Percentiles rank a stretch among this genome's conserved stretches.
These are phyloP conservation scores for Colletotrichum eremochloae DNA, from an alignment of 2,329 filamentous ascomycete genomes.

Conservation along the genomic window DNA sequence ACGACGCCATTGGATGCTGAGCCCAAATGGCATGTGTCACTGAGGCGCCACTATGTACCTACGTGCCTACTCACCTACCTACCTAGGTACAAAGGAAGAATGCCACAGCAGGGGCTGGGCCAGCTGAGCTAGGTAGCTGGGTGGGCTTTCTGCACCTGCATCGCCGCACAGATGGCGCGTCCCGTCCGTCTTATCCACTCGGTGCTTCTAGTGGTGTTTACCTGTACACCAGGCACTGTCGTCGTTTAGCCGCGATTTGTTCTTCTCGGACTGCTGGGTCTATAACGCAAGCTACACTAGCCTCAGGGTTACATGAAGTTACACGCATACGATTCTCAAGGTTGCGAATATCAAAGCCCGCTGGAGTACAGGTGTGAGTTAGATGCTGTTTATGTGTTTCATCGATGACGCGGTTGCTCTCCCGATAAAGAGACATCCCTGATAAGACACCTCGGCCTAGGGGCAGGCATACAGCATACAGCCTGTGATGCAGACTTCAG, in stretches of 20 bases:
- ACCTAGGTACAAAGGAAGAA: too few relatives aligned
- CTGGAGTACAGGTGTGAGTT: too few relatives aligned
- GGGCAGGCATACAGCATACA: not conserved
- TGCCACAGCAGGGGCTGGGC: too few relatives aligned
- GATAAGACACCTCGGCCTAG: not conserved
- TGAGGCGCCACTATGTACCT: not conserved
- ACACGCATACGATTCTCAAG: not conserved
- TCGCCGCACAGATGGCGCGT: conserved; percentile 36
- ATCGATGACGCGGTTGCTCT: not conserved
- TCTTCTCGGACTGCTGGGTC: too few relatives aligned
- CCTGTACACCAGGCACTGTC: too few relatives aligned
- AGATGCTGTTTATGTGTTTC: not conserved
- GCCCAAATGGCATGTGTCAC: conserved; percentile 6
- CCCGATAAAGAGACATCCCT: not conserved
- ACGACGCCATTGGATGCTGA: conserved; percentile 9
- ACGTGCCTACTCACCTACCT: too few relatives aligned
- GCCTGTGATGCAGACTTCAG: not conserved
- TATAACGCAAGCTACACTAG: too few relatives aligned
- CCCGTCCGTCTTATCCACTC: conserved; percentile 19
- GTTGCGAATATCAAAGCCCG: not conserved
- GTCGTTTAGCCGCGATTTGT: too few relatives aligned
- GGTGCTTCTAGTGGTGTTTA: not conserved
- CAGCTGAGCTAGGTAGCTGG: too few relatives aligned
- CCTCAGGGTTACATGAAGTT: not conserved
- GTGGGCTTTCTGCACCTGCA: conserved; percentile 12